Base-by-base conservation (phyloP, 2,329 filamentous ascomycete species). In the Emergomyces africanus region DNA sequence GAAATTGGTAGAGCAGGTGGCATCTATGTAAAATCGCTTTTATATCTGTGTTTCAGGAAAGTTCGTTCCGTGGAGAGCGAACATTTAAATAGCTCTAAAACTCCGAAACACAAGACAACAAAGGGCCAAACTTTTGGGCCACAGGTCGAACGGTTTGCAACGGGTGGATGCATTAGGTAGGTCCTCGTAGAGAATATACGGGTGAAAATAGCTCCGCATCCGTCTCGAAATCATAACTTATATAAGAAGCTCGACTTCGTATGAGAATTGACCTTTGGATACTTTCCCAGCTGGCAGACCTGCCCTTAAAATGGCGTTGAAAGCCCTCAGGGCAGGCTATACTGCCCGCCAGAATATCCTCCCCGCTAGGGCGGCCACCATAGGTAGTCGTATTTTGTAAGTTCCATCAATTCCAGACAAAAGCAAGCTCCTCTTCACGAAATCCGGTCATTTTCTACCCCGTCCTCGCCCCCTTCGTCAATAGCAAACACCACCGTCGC, bases 401-500 rank as follows among this genome's bases (percentile, higher is more conserved):
- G 25, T 57, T 20, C 54, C 15, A 15, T 18, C 33, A 25, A 28
- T 25, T 39, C 2, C 25, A 44, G 33, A 55, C 14, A 15, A 2
- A n/a, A 42, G 14, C 18, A n/a, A 42, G 14, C 18, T 39, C 25
- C 5, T 25, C 15, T n/a, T 55, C 54, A 54, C 28, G 25, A n/a
- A 23, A 51, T 20, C 41, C 35, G 25, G n/a, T 54, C 37, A 41
- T 54, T 41, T 41, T 28, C 50, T 15, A 50, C 30, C 28, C 64
- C 65, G 62, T 41, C 57, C 44, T 41, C 58, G 30, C 64, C 64
- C 53, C 64, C 66, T 53, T 66, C 68, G 59, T 77, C 77, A 53
- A 81, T 76, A 25, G 77, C 80, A 74, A 85, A 86, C 63, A 80
- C 70, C 50, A 86, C 77, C 68, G 80, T 80, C 61, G 85, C 74